phyloP scores from a whole-genome alignment of 768 basidiomycete species.

The Lactarius hengduanensis region DNA sequence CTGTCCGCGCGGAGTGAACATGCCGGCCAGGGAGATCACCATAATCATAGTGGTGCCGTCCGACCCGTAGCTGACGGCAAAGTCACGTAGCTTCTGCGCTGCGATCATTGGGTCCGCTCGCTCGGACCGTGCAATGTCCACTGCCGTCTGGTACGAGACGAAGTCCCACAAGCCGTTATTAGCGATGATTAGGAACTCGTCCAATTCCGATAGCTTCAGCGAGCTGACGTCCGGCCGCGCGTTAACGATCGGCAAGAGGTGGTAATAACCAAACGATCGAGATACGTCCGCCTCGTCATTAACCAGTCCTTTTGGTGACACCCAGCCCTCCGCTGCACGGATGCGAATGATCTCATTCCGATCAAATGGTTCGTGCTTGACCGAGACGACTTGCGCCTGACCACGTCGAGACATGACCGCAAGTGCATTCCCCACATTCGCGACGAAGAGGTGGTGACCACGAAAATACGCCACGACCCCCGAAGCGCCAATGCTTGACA shows the following conservation, averaged over 20 bases:
- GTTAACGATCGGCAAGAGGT: constrained; percentile 86
- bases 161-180: constrained; percentile 94
- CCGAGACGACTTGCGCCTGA: constrained; percentile 68
- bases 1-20: constrained; percentile 58
- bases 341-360: constrained; percentile 83
- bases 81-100: constrained; percentile 94
- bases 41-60: constrained; percentile 96
- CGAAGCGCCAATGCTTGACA: constrained; percentile 68
- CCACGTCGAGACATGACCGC: constrained; percentile 84
- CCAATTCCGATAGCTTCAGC: constrained; percentile 71
- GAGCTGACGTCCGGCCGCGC: constrained; percentile 76
- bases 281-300: constrained; percentile 91
- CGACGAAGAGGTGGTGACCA: constrained; percentile 79
- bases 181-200: constrained; percentile 96
- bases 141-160: constrained; percentile 91
- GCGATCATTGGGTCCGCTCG: constrained; percentile 78
- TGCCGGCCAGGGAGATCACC: constrained; percentile 82
- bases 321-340: constrained; percentile 88
- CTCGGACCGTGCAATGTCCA: constrained; percentile 87
- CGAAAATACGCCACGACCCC: constrained; percentile 85
- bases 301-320: constrained; percentile 85
- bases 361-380: constrained; percentile 88
- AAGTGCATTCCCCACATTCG: constrained; percentile 85
- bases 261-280: constrained; percentile 92
- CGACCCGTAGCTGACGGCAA: constrained; percentile 95